Conservation (phyloP, 108 stramenopile species). For the Skeletonema potamos region DNA sequence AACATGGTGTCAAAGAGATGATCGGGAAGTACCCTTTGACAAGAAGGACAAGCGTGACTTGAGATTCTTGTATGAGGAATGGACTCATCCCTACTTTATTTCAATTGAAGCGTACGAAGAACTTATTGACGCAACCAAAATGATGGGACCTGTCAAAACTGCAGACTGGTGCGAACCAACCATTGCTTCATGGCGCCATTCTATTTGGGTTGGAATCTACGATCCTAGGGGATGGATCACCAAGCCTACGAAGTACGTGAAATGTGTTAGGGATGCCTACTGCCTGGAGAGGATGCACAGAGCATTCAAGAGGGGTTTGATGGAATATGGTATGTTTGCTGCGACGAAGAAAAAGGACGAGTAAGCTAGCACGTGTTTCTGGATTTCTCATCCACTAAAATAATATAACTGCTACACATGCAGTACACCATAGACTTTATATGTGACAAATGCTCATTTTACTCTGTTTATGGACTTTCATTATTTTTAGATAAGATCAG, state of each 20-base stretch:
- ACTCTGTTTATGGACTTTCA: slow-evolving; percentile 14
- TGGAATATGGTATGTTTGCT: slow-evolving; percentile 97
- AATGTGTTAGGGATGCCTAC: slow-evolving; percentile 89
- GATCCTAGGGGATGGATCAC: slow-evolving; percentile 94
- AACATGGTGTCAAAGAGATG: slow-evolving; percentile 97
- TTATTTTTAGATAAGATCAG: slow-evolving; percentile 83
- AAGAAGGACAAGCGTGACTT: slow-evolving; percentile 88
- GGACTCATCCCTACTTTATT: slow-evolving; percentile 97
- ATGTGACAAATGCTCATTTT: background rate
- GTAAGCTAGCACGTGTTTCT: background rate
- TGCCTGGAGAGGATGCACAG: slow-evolving; percentile 96
- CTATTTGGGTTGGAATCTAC: slow-evolving; percentile 90
- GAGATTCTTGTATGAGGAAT: slow-evolving; percentile 95
- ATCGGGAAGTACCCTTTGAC: slow-evolving; percentile 76
- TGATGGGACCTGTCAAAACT: slow-evolving; percentile 83
- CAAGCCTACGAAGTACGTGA: slow-evolving; percentile 84
- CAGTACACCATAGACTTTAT: background rate
- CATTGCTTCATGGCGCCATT: slow-evolving; percentile 93
- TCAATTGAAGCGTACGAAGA: slow-evolving; percentile 89
- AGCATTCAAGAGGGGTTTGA: slow-evolving; percentile 92
- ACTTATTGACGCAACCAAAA: slow-evolving; percentile 84
- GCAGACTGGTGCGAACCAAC: slow-evolving; percentile 92
- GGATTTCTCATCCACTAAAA: no score
- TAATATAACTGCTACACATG: background rate
- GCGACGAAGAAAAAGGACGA: slow-evolving; percentile 65